phyloP scores from a whole-genome alignment of 2,329 filamentous ascomycete genomes.

The Diaporthe humulicola region DNA sequence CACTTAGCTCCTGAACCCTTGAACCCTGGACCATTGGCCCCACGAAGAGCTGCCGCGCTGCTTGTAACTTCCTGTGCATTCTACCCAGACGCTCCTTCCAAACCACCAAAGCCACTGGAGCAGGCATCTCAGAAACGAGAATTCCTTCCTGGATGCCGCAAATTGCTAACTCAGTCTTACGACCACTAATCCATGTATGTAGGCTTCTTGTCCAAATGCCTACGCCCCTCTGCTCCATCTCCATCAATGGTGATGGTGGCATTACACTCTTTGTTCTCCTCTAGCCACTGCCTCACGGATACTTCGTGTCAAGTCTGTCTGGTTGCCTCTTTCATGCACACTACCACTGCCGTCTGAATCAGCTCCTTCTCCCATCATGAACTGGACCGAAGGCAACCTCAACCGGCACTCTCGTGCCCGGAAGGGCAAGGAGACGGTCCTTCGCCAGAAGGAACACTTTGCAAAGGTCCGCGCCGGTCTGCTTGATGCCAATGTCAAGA shows the following conservation, averaged over 20 bases:
- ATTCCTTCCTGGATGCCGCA: neutral
- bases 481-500: slow-evolving; percentile 46
- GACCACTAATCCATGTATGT: neutral
- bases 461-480: slow-evolving; percentile 56
- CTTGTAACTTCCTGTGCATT: neutral
- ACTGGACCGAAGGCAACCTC: slow-evolving; percentile 64
- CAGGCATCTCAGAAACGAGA: neutral
- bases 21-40: neutral
- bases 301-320: neutral
- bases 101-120: neutral
- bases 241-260: neutral
- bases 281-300: neutral
- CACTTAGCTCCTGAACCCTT: neutral
- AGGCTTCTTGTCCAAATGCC: neutral
- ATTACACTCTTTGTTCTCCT: neutral
- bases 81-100: neutral
- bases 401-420: slow-evolving; percentile 55
- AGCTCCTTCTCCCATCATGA: slow-evolving; percentile 52
- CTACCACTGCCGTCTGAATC: neutral
- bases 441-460: slow-evolving; percentile 62
- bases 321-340: neutral
- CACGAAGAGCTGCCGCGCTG: neutral
- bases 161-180: neutral
- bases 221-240: neutral
- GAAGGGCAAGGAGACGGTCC: slow-evolving; percentile 50